A percentile compares a stretch with the other conserved stretches of the same genome.
Evolutionary conservation across 2,329 filamentous ascomycete species (phyloP).

Genomic region (Alternaria rosae): DNA sequence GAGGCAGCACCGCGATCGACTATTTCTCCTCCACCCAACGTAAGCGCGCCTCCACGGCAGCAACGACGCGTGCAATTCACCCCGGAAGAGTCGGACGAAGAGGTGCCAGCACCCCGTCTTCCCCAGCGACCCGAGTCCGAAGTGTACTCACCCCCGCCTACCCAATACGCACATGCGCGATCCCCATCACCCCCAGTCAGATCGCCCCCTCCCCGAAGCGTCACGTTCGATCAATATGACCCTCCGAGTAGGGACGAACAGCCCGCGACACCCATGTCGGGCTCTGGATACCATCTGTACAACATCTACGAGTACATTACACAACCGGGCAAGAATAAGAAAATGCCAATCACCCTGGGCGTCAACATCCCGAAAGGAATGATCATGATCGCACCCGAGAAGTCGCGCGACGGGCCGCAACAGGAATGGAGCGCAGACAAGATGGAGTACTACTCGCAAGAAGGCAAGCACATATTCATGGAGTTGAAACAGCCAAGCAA

Average conservation of each 20-base stretch:
- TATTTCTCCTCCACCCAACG: conserved; percentile 61
- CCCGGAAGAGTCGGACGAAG: conserved; percentile 73
- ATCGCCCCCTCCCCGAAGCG: conserved; percentile 49
- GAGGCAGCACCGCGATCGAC: conserved; percentile 38
- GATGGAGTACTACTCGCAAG: conserved; percentile 96
- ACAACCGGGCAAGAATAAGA: conserved; percentile 96
- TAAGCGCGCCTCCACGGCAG: conserved; percentile 55
- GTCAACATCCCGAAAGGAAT: conserved; percentile 87
- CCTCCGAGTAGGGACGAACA: conserved; percentile 48
- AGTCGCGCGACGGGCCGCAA: conserved; percentile 79
- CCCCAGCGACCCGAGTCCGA: conserved; percentile 69
- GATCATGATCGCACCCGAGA: conserved; percentile 90
- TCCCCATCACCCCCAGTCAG: conserved; percentile 48
- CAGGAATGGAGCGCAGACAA: conserved; percentile 95
- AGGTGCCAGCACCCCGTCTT: conserved; percentile 65
- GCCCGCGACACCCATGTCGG: conserved; percentile 57
- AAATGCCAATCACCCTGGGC: conserved; percentile 97
- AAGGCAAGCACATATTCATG: conserved; percentile 97
- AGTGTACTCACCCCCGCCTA: conserved; percentile 58
- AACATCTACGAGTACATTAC: conserved; percentile 98
- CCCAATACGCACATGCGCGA: conserved; percentile 51
- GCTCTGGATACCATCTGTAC: conserved; percentile 89
- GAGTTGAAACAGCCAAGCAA: conserved; percentile 92
- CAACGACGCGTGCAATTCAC: conserved; percentile 64
- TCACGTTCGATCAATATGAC: conserved; percentile 54